Percentiles rank a stretch among this genome's conserved stretches.
Evolutionary conservation across 306 rosid genomes (phyloP).

Genomic region (Hippophae tibetana): DNA sequence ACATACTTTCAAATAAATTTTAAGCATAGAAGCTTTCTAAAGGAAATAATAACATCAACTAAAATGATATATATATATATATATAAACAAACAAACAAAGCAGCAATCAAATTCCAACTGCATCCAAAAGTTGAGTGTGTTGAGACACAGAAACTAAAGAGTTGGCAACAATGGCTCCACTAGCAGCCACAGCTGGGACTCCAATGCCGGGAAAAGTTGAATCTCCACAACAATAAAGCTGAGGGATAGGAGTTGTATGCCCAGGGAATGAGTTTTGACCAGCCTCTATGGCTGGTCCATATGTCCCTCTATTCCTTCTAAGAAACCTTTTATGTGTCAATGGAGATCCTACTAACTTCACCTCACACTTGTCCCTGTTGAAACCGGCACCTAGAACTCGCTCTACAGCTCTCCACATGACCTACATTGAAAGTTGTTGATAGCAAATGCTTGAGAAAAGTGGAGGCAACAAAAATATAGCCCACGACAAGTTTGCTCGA

Average conservation of each 20-base stretch:
- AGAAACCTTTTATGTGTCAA: constrained; percentile 76
- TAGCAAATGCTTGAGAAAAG: too few species aligned
- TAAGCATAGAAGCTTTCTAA: too few species aligned
- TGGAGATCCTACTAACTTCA: constrained; percentile 75
- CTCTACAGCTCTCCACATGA: constrained; percentile 88
- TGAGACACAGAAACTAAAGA: constrained; percentile 70
- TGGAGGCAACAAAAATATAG: too few species aligned
- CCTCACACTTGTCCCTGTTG: constrained; percentile 75
- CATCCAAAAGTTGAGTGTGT: constrained; percentile 81
- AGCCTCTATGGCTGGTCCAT: constrained; percentile 76
- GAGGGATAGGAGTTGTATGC: constrained; percentile 63
- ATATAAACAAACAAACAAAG: background rate
- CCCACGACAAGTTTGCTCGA: too few species aligned
- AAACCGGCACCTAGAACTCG: constrained; percentile 67
- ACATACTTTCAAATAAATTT: too few species aligned
- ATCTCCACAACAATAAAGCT: constrained; percentile 80
- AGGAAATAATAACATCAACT: too few species aligned
- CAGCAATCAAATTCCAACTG: constrained; percentile 59
- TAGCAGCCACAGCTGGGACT: constrained; percentile 95
- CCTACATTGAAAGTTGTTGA: constrained; percentile 13
- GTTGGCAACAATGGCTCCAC: constrained; percentile 93
- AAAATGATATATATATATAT: too few species aligned
- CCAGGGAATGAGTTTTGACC: constrained; percentile 62
- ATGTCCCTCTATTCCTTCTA: constrained; percentile 54
- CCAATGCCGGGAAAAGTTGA: constrained; percentile 97